A percentile compares a stretch with the other conserved stretches of the same genome.
These are phyloP conservation scores for Chytriomyces hyalinus DNA, from an alignment of 192 early-diverging fungal species.

Conservation along the genomic window DNA sequence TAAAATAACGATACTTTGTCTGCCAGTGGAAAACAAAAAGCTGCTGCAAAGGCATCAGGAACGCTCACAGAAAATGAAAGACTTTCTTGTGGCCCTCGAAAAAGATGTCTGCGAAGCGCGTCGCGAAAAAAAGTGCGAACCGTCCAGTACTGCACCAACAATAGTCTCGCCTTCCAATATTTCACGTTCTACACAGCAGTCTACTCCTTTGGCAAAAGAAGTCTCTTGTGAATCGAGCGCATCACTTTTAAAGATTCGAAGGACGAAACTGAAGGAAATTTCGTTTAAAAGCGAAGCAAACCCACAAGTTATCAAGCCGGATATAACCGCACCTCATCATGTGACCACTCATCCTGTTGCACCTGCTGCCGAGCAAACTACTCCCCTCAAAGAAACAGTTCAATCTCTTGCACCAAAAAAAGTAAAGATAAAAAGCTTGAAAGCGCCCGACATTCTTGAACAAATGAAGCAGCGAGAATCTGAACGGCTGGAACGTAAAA, in stretches of 20 bases:
- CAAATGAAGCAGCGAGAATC: slow-evolving; percentile 19
- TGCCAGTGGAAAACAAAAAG: slow-evolving; percentile 14
- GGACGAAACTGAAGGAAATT: slow-evolving; percentile 3
- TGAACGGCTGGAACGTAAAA: slow-evolving; percentile 9
- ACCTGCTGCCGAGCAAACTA: not conserved
- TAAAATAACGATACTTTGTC: not conserved
- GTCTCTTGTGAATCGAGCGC: not conserved
- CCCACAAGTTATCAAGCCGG: no score
- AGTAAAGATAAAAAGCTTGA: slow-evolving; percentile 5
- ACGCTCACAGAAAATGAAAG: slow-evolving; percentile 3
- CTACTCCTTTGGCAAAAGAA: no score
- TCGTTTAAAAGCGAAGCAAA: no score
- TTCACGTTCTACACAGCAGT: no score
- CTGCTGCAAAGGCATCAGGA: slow-evolving; percentile 15
- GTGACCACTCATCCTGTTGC: not conserved
- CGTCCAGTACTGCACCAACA: not conserved
- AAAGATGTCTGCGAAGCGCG: slow-evolving; percentile 1
- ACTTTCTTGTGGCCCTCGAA: slow-evolving; percentile 17
- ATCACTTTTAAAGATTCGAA: not conserved
- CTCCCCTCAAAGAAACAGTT: not conserved
- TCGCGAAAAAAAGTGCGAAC: not conserved
- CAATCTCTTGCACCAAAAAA: not conserved
- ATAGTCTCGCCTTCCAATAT: no score
- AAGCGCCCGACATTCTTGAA: slow-evolving; percentile 9
- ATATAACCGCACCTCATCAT: no score